A percentile compares a stretch with the other conserved stretches of the same genome.
These are phyloP conservation scores for Mariannaea elegans DNA, from an alignment of 2,329 filamentous ascomycete species.

Conservation along the genomic window DNA sequence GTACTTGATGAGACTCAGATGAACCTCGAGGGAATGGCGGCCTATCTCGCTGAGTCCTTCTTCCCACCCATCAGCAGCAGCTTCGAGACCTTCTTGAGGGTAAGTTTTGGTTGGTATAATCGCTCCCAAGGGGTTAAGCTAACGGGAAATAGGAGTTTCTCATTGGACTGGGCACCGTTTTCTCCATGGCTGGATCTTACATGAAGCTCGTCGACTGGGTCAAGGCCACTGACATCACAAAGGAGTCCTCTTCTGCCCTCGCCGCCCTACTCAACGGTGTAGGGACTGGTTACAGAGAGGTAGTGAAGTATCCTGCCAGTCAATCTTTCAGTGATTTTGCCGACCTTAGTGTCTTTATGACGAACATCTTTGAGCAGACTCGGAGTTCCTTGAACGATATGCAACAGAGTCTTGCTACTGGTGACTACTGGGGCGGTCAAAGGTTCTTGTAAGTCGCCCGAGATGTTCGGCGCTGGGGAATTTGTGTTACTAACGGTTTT, in stretches of 20 bases:
- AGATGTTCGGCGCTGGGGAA: too few species aligned
- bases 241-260: background rate
- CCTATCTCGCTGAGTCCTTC: conserved; percentile 1
- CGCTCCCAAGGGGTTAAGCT: background rate
- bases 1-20: conserved; percentile 7
- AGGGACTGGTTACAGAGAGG: background rate
- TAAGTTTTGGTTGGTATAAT: too few species aligned
- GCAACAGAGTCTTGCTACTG: conserved; percentile 6
- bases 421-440: background rate
- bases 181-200: conserved; percentile 7
- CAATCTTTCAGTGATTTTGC: background rate
- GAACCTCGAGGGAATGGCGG: conserved; percentile 6
- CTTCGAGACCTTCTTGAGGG: background rate
- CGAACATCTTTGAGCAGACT: conserved; percentile 9
- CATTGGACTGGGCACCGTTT: background rate
- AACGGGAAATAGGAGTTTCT: background rate
- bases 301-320: background rate
- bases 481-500: background rate
- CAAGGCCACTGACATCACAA: background rate
- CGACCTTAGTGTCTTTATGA: conserved; percentile 2
- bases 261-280: conserved; percentile 2
- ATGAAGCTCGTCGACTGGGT: conserved; percentile 4
- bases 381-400: conserved; percentile 2
- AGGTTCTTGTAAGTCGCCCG: background rate
- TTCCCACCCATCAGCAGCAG: background rate